Base-by-base conservation (phyloP, 2,329 filamentous ascomycete species). In the Colletotrichum sp. region DNA sequence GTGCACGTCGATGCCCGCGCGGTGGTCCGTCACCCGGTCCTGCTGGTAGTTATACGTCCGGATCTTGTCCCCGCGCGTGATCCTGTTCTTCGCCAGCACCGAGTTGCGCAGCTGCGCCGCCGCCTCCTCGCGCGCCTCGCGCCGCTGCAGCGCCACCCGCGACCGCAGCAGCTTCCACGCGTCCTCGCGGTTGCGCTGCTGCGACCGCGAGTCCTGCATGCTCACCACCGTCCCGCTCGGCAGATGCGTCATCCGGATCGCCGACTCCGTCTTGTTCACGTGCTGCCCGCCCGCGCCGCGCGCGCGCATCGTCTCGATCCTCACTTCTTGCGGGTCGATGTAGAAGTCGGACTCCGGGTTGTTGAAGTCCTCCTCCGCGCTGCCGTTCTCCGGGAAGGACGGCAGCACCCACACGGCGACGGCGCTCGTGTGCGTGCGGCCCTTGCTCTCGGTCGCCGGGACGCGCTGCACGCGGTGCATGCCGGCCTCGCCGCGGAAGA, bases 201-300 rank as follows among this genome's bases (percentile, higher is more conserved):
- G 97, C 58, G 95, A 98, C 71, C 97, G 92, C 69, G 93, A 93
- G 83, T 99, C 97, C 84, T 99, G 97, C 90, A 99, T 98, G 15
- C 93, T 93, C 16, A 99, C 96, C 3, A 95, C 92, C 1, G 93
- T 97, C 60, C 94, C 94, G 1, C 96, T 98, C 3, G 97, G 97
- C 8, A 94, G 85, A 86, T 99, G 97, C 3, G 96, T 99, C 80
- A 99, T 89, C 12, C 97, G 93, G 77, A 99, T 95, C 5, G 97
- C 97, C 34, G 95, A 98, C 86, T 99, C 97, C 0, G 97, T 99
- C 84, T 96, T 98, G 87, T 99, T 99, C 82, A 99, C 97, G 85
- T 99, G 97, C 87, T 99, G 97, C 1, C 97, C 97, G 36, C 97
- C 97, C 1, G 97, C 96, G 75, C 97, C 97, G 61, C 95, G 89